Evolutionary conservation across 139 green algal species (phyloP).

Genomic region (Picochlorum sp.): DNA sequence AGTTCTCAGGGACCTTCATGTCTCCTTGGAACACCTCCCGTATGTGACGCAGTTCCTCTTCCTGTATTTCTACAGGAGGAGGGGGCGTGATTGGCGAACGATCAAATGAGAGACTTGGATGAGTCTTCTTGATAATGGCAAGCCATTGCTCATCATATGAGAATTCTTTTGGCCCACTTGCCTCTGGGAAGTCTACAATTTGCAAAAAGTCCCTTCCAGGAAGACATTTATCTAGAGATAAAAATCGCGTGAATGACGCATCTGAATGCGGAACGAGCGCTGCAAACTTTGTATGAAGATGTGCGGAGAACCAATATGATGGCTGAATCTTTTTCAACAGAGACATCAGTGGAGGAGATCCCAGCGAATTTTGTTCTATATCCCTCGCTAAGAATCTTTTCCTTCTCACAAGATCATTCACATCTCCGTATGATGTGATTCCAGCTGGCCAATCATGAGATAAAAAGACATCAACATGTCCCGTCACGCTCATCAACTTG

Average conservation of each 20-base stretch:
- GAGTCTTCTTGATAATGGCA: slow-evolving; percentile 67
- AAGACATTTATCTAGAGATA: slow-evolving; percentile 97
- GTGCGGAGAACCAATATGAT: slow-evolving; percentile 88
- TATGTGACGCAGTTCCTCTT: neutral
- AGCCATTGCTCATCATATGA: slow-evolving; percentile 94
- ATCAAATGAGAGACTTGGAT: slow-evolving; percentile 47
- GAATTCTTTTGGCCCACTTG: slow-evolving; percentile 49
- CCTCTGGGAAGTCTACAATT: slow-evolving; percentile 63
- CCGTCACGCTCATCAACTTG: slow-evolving; percentile 57
- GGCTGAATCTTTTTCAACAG: slow-evolving; percentile 70
- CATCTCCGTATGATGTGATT: slow-evolving; percentile 75
- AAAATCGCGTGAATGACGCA: slow-evolving; percentile 62
- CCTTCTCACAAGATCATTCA: slow-evolving; percentile 52
- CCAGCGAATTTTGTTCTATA: slow-evolving; percentile 56
- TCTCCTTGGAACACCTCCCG: slow-evolving; percentile 21
- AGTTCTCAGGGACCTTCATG: slow-evolving; percentile 61
- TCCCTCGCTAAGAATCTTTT: slow-evolving; percentile 82
- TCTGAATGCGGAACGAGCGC: slow-evolving; percentile 50
- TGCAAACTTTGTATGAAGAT: slow-evolving; percentile 94
- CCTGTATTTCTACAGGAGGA: neutral
- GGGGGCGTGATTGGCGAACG: slow-evolving; percentile 27
- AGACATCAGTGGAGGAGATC: slow-evolving; percentile 52
- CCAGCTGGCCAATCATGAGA: slow-evolving; percentile 93
- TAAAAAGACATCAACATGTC: slow-evolving; percentile 81
- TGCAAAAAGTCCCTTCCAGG: slow-evolving; percentile 88